phyloP scores from a whole-genome alignment of 768 basidiomycete genomes.

The Kwoniella heveanensis region DNA sequence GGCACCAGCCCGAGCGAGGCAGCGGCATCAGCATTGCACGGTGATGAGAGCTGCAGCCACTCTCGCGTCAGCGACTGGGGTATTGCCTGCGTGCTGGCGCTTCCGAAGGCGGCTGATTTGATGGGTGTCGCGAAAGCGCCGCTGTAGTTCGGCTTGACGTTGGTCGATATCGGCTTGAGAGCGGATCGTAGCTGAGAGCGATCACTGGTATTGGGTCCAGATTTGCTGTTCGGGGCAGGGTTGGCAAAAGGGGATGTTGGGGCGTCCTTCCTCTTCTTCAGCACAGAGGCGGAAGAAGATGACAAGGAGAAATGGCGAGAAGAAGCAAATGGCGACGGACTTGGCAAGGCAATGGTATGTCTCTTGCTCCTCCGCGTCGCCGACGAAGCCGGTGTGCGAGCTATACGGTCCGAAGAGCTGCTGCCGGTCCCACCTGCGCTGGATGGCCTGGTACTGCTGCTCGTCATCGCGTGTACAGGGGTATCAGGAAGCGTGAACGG shows the following conservation, averaged over 20 bases:
- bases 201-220: neutral
- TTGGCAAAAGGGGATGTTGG: conserved; percentile 4
- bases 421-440: neutral
- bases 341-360: conserved; percentile 21
- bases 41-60: conserved; percentile 21
- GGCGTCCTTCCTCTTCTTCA: conserved; percentile 18
- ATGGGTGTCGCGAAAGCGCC: conserved; percentile 17
- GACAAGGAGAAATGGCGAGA: neutral
- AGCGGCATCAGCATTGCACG: conserved; percentile 10
- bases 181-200: conserved; percentile 1
- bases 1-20: conserved; percentile 14
- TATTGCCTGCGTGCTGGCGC: neutral
- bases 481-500: conserved; percentile 4
- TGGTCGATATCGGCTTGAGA: conserved; percentile 9
- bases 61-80: conserved; percentile 15
- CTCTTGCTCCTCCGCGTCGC: conserved; percentile 8
- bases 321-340: conserved; percentile 9
- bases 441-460: neutral
- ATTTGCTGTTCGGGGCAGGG: neutral
- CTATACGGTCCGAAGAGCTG: neutral
- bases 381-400: neutral
- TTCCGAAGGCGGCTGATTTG: neutral
- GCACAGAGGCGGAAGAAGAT: neutral
- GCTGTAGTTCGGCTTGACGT: conserved; percentile 12
- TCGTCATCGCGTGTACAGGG: neutral